Conservation (phyloP, 1,284 basidiomycete genomes). For the Fomitopsis schrenkii region DNA sequence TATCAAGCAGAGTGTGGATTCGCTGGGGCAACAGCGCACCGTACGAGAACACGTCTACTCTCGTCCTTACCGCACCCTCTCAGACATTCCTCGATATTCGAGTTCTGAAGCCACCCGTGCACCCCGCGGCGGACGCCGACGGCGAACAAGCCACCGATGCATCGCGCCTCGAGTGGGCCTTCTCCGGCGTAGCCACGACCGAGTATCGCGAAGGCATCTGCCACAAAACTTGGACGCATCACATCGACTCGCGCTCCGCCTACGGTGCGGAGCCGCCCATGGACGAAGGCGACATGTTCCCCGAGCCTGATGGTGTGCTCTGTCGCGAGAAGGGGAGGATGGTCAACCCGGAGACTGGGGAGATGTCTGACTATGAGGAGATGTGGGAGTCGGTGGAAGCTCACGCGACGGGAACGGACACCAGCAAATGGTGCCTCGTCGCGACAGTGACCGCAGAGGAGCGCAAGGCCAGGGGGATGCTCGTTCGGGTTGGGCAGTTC, state of each 20-base stretch:
- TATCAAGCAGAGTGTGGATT: background rate
- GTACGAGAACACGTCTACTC: background rate
- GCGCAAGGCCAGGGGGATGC: background rate
- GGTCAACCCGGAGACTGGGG: background rate
- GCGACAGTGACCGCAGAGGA: background rate
- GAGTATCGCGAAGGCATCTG: background rate
- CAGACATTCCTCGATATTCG: background rate
- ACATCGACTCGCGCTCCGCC: background rate
- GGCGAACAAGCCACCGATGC: background rate
- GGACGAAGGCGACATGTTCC: background rate
- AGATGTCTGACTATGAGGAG: background rate
- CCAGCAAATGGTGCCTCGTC: background rate
- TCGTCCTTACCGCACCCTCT: background rate
- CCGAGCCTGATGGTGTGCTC: background rate
- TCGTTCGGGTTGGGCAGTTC: background rate
- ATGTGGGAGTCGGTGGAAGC: background rate
- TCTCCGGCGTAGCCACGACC: background rate
- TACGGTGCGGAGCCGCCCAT: background rate
- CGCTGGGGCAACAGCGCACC: background rate
- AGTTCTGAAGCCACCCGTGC: background rate
- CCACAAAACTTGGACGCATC: background rate
- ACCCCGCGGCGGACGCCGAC: background rate
- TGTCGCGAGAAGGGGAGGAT: background rate
- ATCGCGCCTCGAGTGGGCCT: background rate
- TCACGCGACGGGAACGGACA: background rate